Base-by-base conservation (phyloP, 768 basidiomycete genomes). In the Serendipita indica region DNA sequence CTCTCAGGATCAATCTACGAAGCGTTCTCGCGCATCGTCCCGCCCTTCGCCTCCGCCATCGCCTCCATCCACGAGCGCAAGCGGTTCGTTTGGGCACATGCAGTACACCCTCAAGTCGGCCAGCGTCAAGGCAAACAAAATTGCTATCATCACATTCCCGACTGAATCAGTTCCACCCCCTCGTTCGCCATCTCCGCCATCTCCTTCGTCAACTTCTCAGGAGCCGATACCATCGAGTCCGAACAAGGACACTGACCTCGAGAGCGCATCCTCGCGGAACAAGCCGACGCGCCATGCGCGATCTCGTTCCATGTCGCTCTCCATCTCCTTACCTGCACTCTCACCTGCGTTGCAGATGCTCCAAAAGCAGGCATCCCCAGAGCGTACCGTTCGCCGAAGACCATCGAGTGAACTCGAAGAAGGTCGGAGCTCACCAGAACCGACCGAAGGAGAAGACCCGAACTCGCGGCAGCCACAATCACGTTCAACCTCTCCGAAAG, bases 101-200 rank as follows among this genome's bases (percentile, higher is more conserved):
- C 49, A 54, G 22, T 54, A 54, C 49, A 54, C 49, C 49, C 49
- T 54, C 49, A 54, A 54, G 32, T 54, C 49, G 10, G 49, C 49
- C 20, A 30, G 18, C 41, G 27, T 43, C 6, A n/a, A 28, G n/a
- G 20, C 20, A 16, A 30, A 27, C 49, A 54, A 54, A 54, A 28
- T 43, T 7, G 41, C 41, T 6, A 7, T 43, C 16, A 43, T 32
- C 35, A 37, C 35, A 10, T 37, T 37, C n/a, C n/a, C 35, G 35
- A 37, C n/a, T 37, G 35, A 37, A 10, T 37, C 35, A n/a, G 10
- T n/a, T 10, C 35, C 35, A 37, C n/a, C 35, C 10, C n/a, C 35
- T n/a, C n/a, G 10, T 10, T n/a, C 35, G 30, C 20, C 22, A 3
- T 4, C 49, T 27, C 10, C 12, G 10, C 30, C 49, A 18, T 46